These are phyloP conservation scores for Aspergillus novofumigatus DNA, from an alignment of 2,329 filamentous ascomycete genomes.

Conservation along the genomic window DNA sequence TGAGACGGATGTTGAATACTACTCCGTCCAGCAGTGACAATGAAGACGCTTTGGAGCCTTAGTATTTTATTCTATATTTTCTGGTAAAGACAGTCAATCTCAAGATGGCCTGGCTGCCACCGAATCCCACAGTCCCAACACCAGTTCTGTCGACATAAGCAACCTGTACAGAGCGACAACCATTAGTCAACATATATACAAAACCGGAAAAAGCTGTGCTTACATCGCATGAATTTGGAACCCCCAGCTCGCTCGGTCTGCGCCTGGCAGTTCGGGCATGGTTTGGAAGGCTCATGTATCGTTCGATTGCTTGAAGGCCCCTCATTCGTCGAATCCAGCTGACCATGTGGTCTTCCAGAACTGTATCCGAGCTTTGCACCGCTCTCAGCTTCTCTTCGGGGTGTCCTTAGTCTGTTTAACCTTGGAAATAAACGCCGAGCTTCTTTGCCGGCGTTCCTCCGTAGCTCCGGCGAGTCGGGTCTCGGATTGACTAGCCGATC, in stretches of 20 bases:
- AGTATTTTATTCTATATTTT: background rate
- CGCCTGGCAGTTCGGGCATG: constrained; percentile 11
- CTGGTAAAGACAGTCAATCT: constrained; percentile 7
- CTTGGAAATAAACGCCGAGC: background rate
- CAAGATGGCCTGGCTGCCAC: constrained; percentile 11
- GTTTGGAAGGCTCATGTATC: constrained; percentile 6
- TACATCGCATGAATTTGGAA: constrained; percentile 17
- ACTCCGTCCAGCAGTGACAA: background rate
- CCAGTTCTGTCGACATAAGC: constrained; percentile 13
- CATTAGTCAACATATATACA: constrained; percentile 1
- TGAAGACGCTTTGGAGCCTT: background rate
- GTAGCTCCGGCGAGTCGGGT: background rate
- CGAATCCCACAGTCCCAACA: constrained; percentile 16
- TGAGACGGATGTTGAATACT: background rate
- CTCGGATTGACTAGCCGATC: constrained; percentile 2
- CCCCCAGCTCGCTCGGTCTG: constrained; percentile 12
- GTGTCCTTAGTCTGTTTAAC: background rate
- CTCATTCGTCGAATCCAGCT: background rate
- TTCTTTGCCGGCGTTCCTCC: background rate
- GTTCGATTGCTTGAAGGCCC: constrained; percentile 4
- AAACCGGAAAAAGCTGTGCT: background rate
- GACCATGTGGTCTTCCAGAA: background rate
- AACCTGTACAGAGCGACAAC: constrained; percentile 5
- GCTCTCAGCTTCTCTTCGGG: background rate
- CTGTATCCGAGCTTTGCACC: background rate